Percentiles rank a stretch among this genome's conserved stretches.
Evolutionary conservation across 169 alveolate species (phyloP).

Genomic region (Plasmodium gaboni): DNA sequence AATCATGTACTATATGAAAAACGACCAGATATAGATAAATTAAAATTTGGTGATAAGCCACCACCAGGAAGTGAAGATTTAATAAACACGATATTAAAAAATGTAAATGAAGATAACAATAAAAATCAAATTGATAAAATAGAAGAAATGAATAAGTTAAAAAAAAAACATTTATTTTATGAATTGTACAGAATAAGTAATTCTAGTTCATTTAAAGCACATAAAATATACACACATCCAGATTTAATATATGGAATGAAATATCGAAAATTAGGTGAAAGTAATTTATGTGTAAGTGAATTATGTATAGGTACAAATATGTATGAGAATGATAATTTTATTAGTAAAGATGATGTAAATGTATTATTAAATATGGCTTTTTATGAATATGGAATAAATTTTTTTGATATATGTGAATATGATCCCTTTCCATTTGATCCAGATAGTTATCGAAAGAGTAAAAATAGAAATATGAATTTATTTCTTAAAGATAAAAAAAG

Average conservation of each 20-base stretch:
- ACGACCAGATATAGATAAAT: constrained; percentile 45
- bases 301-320: constrained; percentile 86
- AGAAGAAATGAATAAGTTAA: constrained; percentile 7
- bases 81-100: constrained; percentile 30
- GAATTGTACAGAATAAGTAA: constrained; percentile 62
- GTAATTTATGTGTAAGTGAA: constrained; percentile 85
- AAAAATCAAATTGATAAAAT: not conserved
- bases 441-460: constrained; percentile 83
- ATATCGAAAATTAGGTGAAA: constrained; percentile 82
- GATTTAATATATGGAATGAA: constrained; percentile 79
- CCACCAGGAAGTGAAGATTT: constrained; percentile 56
- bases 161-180: constrained; percentile 48
- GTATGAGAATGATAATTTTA: constrained; percentile 85
- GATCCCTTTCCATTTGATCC: constrained; percentile 90
- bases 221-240: constrained; percentile 54
- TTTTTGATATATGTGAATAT: constrained; percentile 87
- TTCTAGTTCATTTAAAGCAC: constrained; percentile 45
- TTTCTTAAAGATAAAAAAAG: constrained; percentile 78
- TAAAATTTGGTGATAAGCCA: constrained; percentile 52
- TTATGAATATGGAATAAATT: constrained; percentile 87
- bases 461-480: constrained; percentile 79
- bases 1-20: constrained; percentile 35
- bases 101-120: constrained; percentile 5
- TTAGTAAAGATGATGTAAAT: constrained; percentile 84
- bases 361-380: constrained; percentile 84